A percentile compares a stretch with the other conserved stretches of the same genome.
These are phyloP conservation scores for Naematelia aurantialba DNA, from an alignment of 768 basidiomycete species.

Conservation along the genomic window DNA sequence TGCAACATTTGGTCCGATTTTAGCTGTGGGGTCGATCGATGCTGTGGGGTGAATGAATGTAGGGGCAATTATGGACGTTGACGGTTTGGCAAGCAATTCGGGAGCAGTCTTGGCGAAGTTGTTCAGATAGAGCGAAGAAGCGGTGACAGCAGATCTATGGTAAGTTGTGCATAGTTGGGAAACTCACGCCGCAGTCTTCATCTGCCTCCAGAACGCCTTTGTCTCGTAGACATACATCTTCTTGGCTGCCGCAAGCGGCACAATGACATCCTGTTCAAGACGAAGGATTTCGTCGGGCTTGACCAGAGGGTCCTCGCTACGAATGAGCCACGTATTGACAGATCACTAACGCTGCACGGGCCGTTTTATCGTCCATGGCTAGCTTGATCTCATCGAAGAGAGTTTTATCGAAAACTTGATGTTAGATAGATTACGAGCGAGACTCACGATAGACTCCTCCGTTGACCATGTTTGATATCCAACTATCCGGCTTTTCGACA, in stretches of 20 bases:
- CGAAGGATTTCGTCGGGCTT: slow-evolving; percentile 53
- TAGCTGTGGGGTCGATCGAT: slow-evolving; percentile 50
- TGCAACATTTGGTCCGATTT: slow-evolving; percentile 54
- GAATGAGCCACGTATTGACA: not conserved
- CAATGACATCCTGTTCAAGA: slow-evolving; percentile 55
- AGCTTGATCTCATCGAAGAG: slow-evolving; percentile 53
- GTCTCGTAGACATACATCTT: slow-evolving; percentile 54
- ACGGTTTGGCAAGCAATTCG: slow-evolving; percentile 45
- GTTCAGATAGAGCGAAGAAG: slow-evolving; percentile 52
- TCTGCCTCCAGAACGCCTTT: slow-evolving; percentile 53
- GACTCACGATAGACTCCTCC: slow-evolving; percentile 51
- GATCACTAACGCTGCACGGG: slow-evolving; percentile 43
- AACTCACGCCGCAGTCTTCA: slow-evolving; percentile 54
- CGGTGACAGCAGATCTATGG: slow-evolving; percentile 53
- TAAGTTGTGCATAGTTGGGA: not conserved
- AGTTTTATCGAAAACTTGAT: slow-evolving; percentile 51
- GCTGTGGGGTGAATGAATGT: slow-evolving; percentile 54
- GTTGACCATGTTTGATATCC: slow-evolving; percentile 53
- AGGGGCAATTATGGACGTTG: slow-evolving; percentile 49
- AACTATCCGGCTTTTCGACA: slow-evolving; percentile 55
- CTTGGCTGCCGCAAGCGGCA: slow-evolving; percentile 50
- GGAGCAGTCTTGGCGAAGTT: slow-evolving; percentile 51
- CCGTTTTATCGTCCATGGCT: slow-evolving; percentile 53
- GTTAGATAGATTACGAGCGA: not conserved
- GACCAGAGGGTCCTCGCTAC: slow-evolving; percentile 48